Evolutionary conservation across 2,329 filamentous ascomycete genomes (phyloP).

Genomic region (Beauveria sp.): DNA sequence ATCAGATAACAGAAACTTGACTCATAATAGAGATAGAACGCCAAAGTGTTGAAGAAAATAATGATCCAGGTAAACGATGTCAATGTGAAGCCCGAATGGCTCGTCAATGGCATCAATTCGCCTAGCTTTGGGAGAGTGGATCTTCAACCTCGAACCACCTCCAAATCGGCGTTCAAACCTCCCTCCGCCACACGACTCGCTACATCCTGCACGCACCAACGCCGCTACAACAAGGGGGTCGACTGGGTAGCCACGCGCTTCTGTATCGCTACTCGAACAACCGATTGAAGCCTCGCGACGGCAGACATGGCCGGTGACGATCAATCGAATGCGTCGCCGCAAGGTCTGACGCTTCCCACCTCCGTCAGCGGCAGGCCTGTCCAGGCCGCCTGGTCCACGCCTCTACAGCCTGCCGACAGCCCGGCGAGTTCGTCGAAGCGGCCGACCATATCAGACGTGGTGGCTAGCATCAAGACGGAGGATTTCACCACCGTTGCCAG

Average conservation of each 20-base stretch:
- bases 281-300: background rate
- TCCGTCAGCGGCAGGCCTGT: slow-evolving; percentile 8
- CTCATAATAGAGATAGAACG: too few relatives aligned
- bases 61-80: too few relatives aligned
- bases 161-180: background rate
- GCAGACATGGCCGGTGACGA: slow-evolving; percentile 1
- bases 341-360: background rate
- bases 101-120: background rate
- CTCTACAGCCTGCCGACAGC: slow-evolving; percentile 11
- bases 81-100: background rate
- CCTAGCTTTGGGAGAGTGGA: slow-evolving; percentile 2
- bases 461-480: slow-evolving; percentile 57
- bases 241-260: background rate
- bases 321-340: background rate
- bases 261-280: background rate
- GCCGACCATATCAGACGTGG: slow-evolving; percentile 47
- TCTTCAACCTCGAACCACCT: background rate
- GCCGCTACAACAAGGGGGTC: background rate
- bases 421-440: slow-evolving; percentile 19
- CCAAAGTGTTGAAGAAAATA: too few relatives aligned
- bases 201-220: background rate
- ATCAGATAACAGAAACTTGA: too few relatives aligned
- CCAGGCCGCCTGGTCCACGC: slow-evolving; percentile 5
- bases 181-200: background rate
- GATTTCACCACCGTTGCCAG: slow-evolving; percentile 69